Conservation (phyloP, 139 green algal species). For the Chloropicon primus region DNA sequence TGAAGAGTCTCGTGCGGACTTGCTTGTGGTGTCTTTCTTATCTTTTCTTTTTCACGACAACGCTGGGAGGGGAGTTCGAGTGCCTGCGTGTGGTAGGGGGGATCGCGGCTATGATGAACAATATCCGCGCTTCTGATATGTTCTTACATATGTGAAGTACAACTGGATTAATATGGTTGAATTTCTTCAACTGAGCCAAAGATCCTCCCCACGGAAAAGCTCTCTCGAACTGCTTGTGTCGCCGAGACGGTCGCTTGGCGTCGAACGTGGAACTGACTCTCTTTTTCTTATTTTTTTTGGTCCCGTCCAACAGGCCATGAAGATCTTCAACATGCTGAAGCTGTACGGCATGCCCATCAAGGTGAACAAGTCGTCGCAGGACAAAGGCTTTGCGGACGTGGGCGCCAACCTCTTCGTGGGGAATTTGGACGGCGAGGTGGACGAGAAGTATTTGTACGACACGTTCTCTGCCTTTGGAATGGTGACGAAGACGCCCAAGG, state of each 20-base stretch:
- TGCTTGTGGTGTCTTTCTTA: too few species aligned
- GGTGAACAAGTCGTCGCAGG: constrained; percentile 81
- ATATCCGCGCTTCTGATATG: not conserved
- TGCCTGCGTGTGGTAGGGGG: too few species aligned
- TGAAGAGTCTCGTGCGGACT: too few species aligned
- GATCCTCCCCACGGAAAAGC: not conserved
- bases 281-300: not conserved
- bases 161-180: constrained; percentile 12
- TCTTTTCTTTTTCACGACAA: too few species aligned
- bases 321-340: constrained; percentile 95
- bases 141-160: not conserved
- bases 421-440: constrained; percentile 90
- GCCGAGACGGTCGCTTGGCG: too few species aligned
- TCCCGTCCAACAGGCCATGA: constrained; percentile 62
- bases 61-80: too few species aligned
- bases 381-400: constrained; percentile 70
- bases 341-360: constrained; percentile 87
- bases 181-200: constrained; percentile 14
- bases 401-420: constrained; percentile 97
- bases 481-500: constrained; percentile 81
- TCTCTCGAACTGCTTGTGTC: too few species aligned
- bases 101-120: not conserved
- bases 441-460: constrained; percentile 98
- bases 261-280: not conserved
- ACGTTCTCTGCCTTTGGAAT: constrained; percentile 96